Evolutionary conservation across 2,329 filamentous ascomycete genomes (phyloP), one percentile per base, ranked within the genome.

Genomic region (Colletotrichum musicola): DNA sequence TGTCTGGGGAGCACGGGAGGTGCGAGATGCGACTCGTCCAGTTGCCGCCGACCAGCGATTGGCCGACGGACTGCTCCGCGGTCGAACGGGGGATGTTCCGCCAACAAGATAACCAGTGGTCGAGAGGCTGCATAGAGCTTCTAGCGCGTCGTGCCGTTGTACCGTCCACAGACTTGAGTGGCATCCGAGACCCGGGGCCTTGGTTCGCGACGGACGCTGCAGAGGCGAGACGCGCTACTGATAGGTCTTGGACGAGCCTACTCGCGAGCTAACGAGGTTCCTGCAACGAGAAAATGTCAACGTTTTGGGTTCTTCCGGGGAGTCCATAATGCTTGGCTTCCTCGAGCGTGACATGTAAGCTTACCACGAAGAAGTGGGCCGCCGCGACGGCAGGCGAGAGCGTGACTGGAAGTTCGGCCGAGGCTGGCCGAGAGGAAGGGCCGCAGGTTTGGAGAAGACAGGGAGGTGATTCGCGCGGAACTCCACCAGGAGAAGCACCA

Each of bases 401-500:
- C 22, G 20, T 4, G 27, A 40, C 20, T 22, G 9, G 20, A 25
- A 13, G 66, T 47, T 66, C 66, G 66, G 62, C 66, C 62, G 66
- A 69, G 44, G 44, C 55, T 56, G 62, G 66, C 62, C 62, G 66
- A 69, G 42, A 7, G 44, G 54, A 65, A 65, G 49, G 35, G 30
- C 27, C 55, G 53, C 14, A 12, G 25, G 20, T 69, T 69, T 69
- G 66, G 66, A 25, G 62, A 69, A 69, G 66, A 61, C 56, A 69
- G 66, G 66, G 50, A 49, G 25, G 18, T 66, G 66, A 69, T 69
- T 69, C 66, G 66, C 38, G 66, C 66, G 66, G 66, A 66, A 69
- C 66, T 66, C 66, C 55, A 66, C 62, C 18, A 35, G 30, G 9
- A 35, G 30, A 35, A 35, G 30, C 10, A 46, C 6, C 35, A 51